Evolutionary conservation across 257 asterid species (phyloP).

Genomic region (Solanum sitiens): DNA sequence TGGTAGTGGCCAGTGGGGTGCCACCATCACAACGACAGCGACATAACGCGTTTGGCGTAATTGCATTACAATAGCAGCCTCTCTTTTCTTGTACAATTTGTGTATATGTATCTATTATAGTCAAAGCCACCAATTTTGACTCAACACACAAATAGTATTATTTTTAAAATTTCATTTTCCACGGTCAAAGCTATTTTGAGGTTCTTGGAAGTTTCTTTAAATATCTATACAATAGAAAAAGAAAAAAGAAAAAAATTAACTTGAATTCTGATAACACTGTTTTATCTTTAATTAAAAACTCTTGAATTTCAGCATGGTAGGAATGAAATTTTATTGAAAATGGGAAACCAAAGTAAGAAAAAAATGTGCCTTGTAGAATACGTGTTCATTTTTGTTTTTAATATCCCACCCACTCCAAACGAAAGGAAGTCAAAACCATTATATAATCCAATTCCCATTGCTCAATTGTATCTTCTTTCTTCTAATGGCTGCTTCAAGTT

Average conservation of each 20-base stretch:
- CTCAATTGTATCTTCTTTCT: background rate
- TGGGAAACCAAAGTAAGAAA: background rate
- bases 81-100: background rate
- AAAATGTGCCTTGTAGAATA: background rate
- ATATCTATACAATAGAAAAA: too few species aligned
- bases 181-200: constrained; percentile 10
- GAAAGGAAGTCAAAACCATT: background rate
- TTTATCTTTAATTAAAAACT: too few species aligned
- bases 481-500: constrained; percentile 24
- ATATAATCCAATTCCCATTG: background rate
- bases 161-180: background rate
- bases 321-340: too few species aligned
- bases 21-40: background rate
- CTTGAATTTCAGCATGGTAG: too few species aligned
- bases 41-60: constrained; percentile 14
- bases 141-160: background rate
- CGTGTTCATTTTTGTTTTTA: constrained; percentile 9
- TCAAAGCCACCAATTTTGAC: constrained; percentile 33
- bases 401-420: background rate
- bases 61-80: background rate
- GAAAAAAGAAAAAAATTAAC: background rate
- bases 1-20: background rate
- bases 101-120: background rate
- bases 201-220: constrained; percentile 1
- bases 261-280: too few species aligned